These are phyloP conservation scores for Saccharomycopsis sp. DNA, from an alignment of 805 yeast genomes.

Conservation along the genomic window DNA sequence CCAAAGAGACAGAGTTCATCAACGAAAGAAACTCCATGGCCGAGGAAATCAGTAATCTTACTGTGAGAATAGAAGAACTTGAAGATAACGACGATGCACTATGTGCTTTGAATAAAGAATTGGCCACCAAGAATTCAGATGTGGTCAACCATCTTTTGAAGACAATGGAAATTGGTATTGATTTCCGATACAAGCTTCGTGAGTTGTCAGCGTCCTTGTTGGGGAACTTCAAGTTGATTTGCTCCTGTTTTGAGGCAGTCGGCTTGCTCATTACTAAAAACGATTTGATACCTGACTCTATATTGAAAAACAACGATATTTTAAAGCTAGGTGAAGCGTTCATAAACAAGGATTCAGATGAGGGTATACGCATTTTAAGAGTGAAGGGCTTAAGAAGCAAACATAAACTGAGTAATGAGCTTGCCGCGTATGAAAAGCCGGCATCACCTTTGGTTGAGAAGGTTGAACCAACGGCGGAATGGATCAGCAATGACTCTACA, in stretches of 20 bases:
- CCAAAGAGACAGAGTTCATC: conserved; percentile 50
- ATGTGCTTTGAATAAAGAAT: conserved; percentile 35
- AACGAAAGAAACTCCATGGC: conserved; percentile 43
- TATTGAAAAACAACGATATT: conserved; percentile 13
- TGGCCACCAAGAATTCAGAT: conserved; percentile 23
- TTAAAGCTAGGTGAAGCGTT: conserved; percentile 16
- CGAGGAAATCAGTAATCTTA: conserved; percentile 41
- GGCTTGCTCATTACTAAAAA: conserved; percentile 59
- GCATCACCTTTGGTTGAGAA: conserved; percentile 29
- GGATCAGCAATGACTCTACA: conserved; percentile 35
- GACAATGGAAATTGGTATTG: conserved; percentile 27
- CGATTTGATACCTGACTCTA: conserved; percentile 20
- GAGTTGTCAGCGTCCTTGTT: conserved; percentile 36
- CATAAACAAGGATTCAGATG: conserved; percentile 23
- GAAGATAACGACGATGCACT: conserved; percentile 39
- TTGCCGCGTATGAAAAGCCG: conserved; percentile 33
- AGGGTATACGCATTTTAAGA: conserved; percentile 47
- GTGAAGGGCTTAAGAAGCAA: conserved; percentile 68
- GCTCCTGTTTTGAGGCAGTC: conserved; percentile 60
- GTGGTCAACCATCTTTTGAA: conserved; percentile 26
- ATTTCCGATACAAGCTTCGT: conserved; percentile 30
- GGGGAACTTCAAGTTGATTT: conserved; percentile 37
- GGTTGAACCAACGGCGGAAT: conserved; percentile 33
- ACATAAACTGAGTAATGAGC: conserved; percentile 28
- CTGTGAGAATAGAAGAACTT: conserved; percentile 37